Base-by-base conservation (phyloP, 352 stramenopile genomes). In the Aphanomyces invadans region DNA sequence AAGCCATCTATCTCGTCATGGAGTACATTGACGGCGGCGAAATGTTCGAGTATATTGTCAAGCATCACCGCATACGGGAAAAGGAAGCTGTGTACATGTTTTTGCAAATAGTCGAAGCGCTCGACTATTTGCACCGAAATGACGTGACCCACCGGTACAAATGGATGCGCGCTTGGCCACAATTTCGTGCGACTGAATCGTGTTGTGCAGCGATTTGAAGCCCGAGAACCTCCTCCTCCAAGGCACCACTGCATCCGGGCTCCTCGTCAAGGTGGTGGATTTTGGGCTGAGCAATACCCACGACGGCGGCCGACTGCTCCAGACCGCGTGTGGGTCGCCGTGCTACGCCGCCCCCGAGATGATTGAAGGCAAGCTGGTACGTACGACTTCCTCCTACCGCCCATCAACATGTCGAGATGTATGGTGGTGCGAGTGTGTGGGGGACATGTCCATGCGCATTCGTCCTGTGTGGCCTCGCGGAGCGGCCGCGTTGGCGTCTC, bases 1-100 rank as follows among this genome's bases (percentile, higher is more conserved):
- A 83, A 44, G 73, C 77, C 25, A 97, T 97, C 51, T 97, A 95
- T 55, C 72, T 98, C 3, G 94, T 98, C 65, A 97, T 97, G 87
- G 92, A 98, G 66, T 86, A 90, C 73, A 75, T 89, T 23, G 89
- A 97, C 63, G 87, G 86, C 15, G 88, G 86, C 36, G 89, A 98
- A 67, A 88, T 98, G 75, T 98, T 97, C 69, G 87, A 97, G 73
- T 97, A 97, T 71, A 98, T 98, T 63, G 91, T 97, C n/a, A 70
- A 82, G 5, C 81, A 95, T 57, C 80, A 93, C 44, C 81, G 84
- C 5, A 81, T 97, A 33, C 74, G 83, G 17, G 92, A 98, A 60
- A 52, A 73, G 12, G 76, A 95, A 49, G 88, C 89, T 4, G 76
- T 77, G 4, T 62, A 72, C 32, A 86, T 98, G 54, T 97, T 97